A percentile compares a stretch with the other conserved stretches of the same genome.
Evolutionary conservation across 495 filamentous ascomycete genomes (phyloP).

Genomic region (Neurospora sublineolata): DNA sequence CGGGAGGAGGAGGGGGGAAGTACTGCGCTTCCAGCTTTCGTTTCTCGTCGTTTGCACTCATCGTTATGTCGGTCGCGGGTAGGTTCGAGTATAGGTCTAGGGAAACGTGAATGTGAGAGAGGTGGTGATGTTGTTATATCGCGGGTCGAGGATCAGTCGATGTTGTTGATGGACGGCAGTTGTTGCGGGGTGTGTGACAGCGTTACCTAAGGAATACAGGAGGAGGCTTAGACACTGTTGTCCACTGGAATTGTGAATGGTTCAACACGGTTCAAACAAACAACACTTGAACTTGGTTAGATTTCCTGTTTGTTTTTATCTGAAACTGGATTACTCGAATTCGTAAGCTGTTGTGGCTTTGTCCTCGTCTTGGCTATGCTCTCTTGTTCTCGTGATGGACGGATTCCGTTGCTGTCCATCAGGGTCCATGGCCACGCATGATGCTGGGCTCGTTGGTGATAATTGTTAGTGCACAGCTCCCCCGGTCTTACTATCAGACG

Average conservation of each 20-base stretch:
- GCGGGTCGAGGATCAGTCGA: neutral
- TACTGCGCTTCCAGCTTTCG: slow-evolving; percentile 6
- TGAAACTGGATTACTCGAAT: neutral
- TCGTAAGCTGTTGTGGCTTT: neutral
- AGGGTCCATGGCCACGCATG: neutral
- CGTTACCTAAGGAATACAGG: neutral
- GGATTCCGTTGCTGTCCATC: neutral
- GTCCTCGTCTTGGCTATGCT: neutral
- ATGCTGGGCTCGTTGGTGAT: neutral
- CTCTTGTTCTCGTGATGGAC: neutral
- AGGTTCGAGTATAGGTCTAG: neutral
- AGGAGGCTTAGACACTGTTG: neutral
- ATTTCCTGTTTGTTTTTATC: neutral
- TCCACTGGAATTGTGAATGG: neutral
- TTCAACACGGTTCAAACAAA: neutral
- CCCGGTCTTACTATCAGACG: neutral
- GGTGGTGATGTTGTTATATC: neutral
- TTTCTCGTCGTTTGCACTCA: neutral
- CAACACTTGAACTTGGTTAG: neutral
- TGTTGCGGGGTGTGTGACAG: neutral
- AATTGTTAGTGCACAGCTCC: neutral
- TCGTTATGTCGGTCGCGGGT: neutral
- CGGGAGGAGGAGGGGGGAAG: slow-evolving; percentile 15
- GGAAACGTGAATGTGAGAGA: neutral
- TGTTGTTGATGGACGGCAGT: neutral